A percentile compares a stretch with the other conserved stretches of the same genome.
These are phyloP conservation scores for Coemansia biformis DNA, from an alignment of 192 early-diverging fungal species.

Conservation along the genomic window DNA sequence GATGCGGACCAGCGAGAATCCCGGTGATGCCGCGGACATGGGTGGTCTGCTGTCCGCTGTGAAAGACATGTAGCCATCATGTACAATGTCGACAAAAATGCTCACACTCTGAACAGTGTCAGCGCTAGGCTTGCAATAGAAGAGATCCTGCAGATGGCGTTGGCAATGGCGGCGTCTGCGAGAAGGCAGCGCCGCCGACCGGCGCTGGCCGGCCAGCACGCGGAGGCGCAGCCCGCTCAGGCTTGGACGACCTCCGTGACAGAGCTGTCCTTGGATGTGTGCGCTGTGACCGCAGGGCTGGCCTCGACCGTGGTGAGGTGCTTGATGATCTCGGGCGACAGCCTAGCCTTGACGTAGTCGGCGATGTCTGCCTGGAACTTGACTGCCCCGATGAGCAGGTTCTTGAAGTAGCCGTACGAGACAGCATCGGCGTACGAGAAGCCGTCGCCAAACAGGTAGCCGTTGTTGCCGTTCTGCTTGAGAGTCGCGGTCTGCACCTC, in stretches of 20 bases:
- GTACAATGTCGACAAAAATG: not conserved
- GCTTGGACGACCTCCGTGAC: not conserved
- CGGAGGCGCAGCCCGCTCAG: too few species aligned
- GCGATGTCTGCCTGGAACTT: conserved; percentile 3
- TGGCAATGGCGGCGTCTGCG: too few species aligned
- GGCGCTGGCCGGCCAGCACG: too few species aligned
- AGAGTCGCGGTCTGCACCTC: conserved; percentile 36
- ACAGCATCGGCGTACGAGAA: conserved; percentile 43
- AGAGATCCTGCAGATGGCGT: too few species aligned
- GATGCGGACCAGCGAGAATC: not conserved
- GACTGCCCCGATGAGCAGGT: conserved; percentile 1
- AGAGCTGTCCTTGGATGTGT: conserved; percentile 4
- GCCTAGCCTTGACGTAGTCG: conserved; percentile 4
- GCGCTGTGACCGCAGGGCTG: not conserved
- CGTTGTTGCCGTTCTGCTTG: conserved; percentile 52
- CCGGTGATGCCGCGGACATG: too few species aligned
- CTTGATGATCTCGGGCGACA: conserved; percentile 27
- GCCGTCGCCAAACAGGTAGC: conserved; percentile 45
- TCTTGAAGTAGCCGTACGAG: conserved; percentile 17
- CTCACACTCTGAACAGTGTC: too few species aligned
- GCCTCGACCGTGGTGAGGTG: conserved; percentile 22
- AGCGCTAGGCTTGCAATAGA: too few species aligned
- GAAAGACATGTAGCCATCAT: not conserved
- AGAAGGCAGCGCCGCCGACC: too few species aligned
- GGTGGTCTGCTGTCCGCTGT: conserved; percentile 1